Conservation (phyloP, 495 filamentous ascomycete genomes). For the Daldinia vernicosa region DNA sequence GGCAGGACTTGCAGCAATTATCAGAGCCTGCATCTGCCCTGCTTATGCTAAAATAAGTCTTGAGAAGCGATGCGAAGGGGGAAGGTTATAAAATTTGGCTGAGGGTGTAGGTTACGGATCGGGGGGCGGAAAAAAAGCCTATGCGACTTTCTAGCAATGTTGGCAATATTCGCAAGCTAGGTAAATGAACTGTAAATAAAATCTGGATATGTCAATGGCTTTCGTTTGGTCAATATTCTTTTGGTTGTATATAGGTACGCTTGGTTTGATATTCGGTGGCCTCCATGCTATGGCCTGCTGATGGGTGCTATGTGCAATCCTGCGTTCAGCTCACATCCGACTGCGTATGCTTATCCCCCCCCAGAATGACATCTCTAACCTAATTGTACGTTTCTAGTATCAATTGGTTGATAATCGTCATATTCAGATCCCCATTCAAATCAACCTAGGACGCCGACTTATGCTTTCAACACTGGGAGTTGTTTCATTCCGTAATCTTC, state of each 20-base stretch:
- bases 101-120: not conserved
- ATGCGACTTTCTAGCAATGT: not conserved
- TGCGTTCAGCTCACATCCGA: not conserved
- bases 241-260: slow-evolving; percentile 1
- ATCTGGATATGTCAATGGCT: not conserved
- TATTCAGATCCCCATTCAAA: not conserved
- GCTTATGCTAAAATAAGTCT: slow-evolving; percentile 55
- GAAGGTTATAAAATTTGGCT: not conserved
- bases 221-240: not conserved
- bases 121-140: not conserved
- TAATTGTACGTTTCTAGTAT: slow-evolving; percentile 24
- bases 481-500: not conserved
- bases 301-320: not conserved
- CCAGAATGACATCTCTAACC: slow-evolving; percentile 1
- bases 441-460: slow-evolving; percentile 28
- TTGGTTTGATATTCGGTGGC: not conserved
- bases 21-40: slow-evolving; percentile 62
- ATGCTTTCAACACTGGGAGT: slow-evolving; percentile 8
- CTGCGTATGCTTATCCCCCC: not conserved
- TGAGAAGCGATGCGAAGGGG: slow-evolving; percentile 20
- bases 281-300: not conserved
- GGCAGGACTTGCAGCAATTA: slow-evolving; percentile 60
- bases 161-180: not conserved
- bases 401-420: slow-evolving; percentile 5
- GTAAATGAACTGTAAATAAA: not conserved